Evolutionary conservation across 495 filamentous ascomycete genomes (phyloP).

Genomic region (Penicillium samsonianum): DNA sequence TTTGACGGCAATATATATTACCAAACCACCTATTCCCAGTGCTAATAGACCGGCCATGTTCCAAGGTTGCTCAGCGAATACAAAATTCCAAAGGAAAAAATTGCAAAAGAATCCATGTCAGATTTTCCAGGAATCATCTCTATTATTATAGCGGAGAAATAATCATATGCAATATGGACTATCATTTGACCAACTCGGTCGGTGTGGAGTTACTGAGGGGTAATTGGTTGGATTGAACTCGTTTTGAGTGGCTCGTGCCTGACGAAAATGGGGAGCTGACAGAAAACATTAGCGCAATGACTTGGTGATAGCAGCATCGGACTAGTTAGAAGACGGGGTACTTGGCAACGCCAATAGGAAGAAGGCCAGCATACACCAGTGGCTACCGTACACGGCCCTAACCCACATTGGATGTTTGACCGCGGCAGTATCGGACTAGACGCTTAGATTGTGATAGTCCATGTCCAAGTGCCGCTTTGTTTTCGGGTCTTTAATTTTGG

Average conservation of each 20-base stretch:
- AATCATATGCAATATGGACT: too few relatives aligned
- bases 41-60: constrained; percentile 8
- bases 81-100: neutral
- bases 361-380: neutral
- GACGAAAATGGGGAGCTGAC: neutral
- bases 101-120: neutral
- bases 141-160: too few relatives aligned
- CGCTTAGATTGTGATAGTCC: neutral
- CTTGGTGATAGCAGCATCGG: neutral
- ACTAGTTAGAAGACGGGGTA: neutral
- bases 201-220: too few relatives aligned
- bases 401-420: neutral
- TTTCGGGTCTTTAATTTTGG: neutral
- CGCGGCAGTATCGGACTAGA: neutral
- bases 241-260: neutral
- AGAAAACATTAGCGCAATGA: neutral
- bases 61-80: neutral
- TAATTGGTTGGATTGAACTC: too few relatives aligned
- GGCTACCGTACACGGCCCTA: neutral
- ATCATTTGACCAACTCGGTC: too few relatives aligned
- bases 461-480: neutral
- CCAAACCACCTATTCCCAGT: constrained; percentile 19
- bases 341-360: neutral
- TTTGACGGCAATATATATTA: constrained; percentile 12
- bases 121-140: too few relatives aligned